Base-by-base conservation (phyloP, 1,284 basidiomycete species). In the Ustilago crameri region DNA sequence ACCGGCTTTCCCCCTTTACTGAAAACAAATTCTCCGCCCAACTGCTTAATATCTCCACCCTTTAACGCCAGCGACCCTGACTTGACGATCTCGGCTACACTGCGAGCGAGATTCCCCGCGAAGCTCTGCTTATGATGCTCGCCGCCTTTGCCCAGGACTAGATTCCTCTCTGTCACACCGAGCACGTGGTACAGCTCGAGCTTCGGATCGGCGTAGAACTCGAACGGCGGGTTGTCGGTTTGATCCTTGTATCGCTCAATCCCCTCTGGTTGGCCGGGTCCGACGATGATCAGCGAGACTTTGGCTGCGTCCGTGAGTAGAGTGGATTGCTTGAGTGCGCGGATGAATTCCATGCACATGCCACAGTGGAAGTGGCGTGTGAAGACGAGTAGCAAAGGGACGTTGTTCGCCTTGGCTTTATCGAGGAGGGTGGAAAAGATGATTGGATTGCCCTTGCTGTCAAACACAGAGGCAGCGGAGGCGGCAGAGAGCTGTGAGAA, bases 301-400 rank as follows among this genome's bases (percentile, higher is more conserved):
- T 43, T 45, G 7, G 48, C 45, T 3, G 45, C 3, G 23, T 64
- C 57, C 7, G 52, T 67, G 27, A 72, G 49, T 22, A 43, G 30
- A 10, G 15, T 24, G 5, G 69, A 72, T 18, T 58, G n/a, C 2
- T 43, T 23, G 22, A 66, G 43, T 2, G 67, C 67, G 12, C 30
- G 32, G 14, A 70, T 43, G 34, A 47, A 74, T 43, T 64, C 53
- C 30, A 56, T 71, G 64, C 71, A 74, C 66, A 65, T 71, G n/a
- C 71, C 71, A 53, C 71, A 74, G 67, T 74, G 66, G 23, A 71
- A 70, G 58, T 74, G 72, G 20, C 72, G 60, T 1, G 66, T 70
- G 17, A 74, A 61, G 46, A 74, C 44, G 46, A 74, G 58, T 9
- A 74, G 41, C 3, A 64, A 26, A 3, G 60, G 43, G 5, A 52